Evolutionary conservation across 139 green algal genomes (phyloP).

Genomic region (Chlorella vulgaris): DNA sequence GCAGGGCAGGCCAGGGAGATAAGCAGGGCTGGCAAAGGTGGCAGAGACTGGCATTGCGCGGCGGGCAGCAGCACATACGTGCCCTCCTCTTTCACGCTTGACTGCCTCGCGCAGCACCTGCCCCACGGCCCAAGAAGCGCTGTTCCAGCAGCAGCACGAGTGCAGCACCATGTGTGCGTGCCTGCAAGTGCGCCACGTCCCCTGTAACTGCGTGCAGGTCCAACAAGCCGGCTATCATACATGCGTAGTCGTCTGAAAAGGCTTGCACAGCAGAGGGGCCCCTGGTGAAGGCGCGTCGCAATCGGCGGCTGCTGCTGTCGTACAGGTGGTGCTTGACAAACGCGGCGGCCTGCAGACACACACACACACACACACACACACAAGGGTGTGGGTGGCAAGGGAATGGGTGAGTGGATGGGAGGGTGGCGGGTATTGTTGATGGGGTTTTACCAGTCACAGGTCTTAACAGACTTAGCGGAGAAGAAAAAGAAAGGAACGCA

Average conservation of each 20-base stretch:
- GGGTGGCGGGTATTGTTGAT: no score
- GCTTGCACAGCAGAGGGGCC: constrained; percentile 56
- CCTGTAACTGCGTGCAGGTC: constrained; percentile 80
- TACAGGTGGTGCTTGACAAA: constrained; percentile 81
- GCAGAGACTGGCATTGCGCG: no score
- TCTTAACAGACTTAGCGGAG: no score
- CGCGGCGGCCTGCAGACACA: constrained; percentile 52
- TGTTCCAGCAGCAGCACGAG: neutral
- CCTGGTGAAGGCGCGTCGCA: constrained; percentile 74
- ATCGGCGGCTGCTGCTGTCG: constrained; percentile 48
- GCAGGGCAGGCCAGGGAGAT: neutral
- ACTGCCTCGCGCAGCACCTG: neutral
- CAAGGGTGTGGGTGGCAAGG: no score
- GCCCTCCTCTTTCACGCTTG: no score
- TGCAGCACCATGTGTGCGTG: neutral
- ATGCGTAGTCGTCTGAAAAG: constrained; percentile 85
- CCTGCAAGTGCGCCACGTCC: constrained; percentile 68
- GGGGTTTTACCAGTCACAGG: no score
- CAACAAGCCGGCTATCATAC: constrained; percentile 75
- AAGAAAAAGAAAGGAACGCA: no score
- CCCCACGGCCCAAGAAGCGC: neutral
- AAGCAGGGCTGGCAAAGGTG: no score
- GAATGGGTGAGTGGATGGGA: no score
- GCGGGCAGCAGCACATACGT: no score
- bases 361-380: no score